phyloP scores from a whole-genome alignment of 2,329 filamentous ascomycete genomes.

The Aspergillus terreus region DNA sequence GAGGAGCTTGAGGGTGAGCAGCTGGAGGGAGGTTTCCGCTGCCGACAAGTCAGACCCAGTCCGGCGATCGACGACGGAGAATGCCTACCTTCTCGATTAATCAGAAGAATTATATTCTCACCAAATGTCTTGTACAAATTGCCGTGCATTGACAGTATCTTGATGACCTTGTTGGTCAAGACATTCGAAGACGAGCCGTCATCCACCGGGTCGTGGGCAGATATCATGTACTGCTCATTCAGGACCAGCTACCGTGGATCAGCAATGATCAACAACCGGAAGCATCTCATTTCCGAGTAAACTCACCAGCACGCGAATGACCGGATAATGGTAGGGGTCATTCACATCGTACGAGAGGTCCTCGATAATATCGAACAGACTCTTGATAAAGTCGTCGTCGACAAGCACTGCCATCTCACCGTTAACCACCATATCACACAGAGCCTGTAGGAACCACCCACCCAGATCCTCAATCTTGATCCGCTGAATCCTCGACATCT shows the following conservation, averaged over 20 bases:
- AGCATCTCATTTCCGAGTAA: background rate
- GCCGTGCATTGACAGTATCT: conserved; percentile 78
- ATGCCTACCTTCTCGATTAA: conserved; percentile 75
- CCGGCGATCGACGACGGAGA: conserved; percentile 7
- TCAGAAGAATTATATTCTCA: conserved; percentile 90
- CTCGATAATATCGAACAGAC: conserved; percentile 85
- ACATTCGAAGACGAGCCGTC: conserved; percentile 44
- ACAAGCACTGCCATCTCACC: conserved; percentile 45
- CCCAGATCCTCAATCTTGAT: conserved; percentile 72
- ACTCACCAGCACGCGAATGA: conserved; percentile 85
- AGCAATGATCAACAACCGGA: conserved; percentile 4
- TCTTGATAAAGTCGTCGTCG: conserved; percentile 74
- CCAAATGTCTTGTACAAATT: conserved; percentile 88
- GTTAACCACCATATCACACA: background rate
- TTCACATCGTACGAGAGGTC: conserved; percentile 78
- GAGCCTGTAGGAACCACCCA: conserved; percentile 43
- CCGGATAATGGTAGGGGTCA: conserved; percentile 93
- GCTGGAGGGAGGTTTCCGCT: conserved; percentile 84
- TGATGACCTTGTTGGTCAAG: conserved; percentile 90
- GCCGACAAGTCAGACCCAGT: conserved; percentile 6
- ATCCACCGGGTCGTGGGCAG: conserved; percentile 52
- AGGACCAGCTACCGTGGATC: conserved; percentile 68
- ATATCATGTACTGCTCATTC: conserved; percentile 97
- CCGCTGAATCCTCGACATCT: conserved; percentile 90
- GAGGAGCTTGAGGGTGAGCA: conserved; percentile 92